These are phyloP conservation scores for Medicago arabica DNA, from an alignment of 306 rosid species.

Conservation along the genomic window DNA sequence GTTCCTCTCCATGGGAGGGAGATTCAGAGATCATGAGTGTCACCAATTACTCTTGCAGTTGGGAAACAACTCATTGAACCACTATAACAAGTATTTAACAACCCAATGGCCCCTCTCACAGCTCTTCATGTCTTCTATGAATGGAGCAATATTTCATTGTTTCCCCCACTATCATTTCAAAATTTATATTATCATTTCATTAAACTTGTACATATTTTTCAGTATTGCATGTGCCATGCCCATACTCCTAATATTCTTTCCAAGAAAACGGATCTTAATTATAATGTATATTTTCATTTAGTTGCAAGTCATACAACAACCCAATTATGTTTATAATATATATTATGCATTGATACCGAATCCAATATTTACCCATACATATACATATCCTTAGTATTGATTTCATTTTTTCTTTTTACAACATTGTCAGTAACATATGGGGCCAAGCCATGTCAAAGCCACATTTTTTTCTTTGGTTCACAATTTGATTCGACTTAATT, in stretches of 20 bases:
- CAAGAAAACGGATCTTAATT: slow-evolving; percentile 10
- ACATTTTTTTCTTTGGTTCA: neutral
- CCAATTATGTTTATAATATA: neutral
- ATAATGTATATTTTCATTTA: neutral
- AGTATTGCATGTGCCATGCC: slow-evolving; percentile 71
- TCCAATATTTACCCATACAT: slow-evolving; percentile 15
- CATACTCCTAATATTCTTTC: slow-evolving; percentile 52
- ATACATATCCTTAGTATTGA: neutral
- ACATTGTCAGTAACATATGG: slow-evolving; percentile 22
- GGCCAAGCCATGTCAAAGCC: slow-evolving; percentile 33
- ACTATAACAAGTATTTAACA: slow-evolving; percentile 47
- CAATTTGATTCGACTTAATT: slow-evolving; percentile 29
- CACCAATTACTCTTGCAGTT: slow-evolving; percentile 52
- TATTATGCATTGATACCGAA: neutral
- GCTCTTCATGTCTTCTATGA: slow-evolving; percentile 55
- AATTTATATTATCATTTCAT: slow-evolving; percentile 34
- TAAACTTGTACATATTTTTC: slow-evolving; percentile 34
- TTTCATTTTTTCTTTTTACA: neutral
- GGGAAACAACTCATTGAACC: slow-evolving; percentile 90
- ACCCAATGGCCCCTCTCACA: slow-evolving; percentile 58
- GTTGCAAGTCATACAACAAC: neutral
- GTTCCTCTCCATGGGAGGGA: slow-evolving; percentile 41
- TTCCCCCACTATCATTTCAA: slow-evolving; percentile 48
- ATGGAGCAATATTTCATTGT: slow-evolving; percentile 50
- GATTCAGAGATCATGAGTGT: slow-evolving; percentile 28